phyloP scores from a whole-genome alignment of 2,329 filamentous ascomycete species.

The Diaporthe ampelina region DNA sequence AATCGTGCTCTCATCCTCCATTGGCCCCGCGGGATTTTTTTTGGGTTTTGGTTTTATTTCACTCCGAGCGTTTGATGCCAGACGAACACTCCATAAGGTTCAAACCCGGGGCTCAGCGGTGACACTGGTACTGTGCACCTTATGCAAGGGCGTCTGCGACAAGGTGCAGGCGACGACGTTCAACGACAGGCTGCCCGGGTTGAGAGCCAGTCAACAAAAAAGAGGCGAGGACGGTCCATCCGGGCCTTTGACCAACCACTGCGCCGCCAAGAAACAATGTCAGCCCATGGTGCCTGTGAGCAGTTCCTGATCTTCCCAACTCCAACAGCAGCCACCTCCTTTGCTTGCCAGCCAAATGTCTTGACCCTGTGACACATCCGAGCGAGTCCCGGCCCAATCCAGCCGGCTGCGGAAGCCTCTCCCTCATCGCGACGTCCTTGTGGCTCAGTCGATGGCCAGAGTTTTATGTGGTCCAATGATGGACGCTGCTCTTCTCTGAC shows the following conservation, averaged over 20 bases:
- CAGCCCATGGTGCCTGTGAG: slow-evolving; percentile 11
- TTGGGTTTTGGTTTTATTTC: slow-evolving; percentile 14
- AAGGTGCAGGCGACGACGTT: neutral
- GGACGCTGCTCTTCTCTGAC: neutral
- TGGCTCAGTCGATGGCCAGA: neutral
- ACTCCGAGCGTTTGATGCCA: slow-evolving; percentile 15
- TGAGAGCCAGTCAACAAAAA: neutral
- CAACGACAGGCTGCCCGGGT: no score
- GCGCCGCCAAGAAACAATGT: slow-evolving; percentile 10
- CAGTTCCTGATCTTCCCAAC: neutral
- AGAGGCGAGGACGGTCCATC: neutral
- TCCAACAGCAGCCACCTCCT: neutral
- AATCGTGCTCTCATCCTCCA: slow-evolving; percentile 2
- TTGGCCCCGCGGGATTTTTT: neutral
- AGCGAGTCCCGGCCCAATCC: slow-evolving; percentile 9
- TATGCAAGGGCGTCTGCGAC: slow-evolving; percentile 1
- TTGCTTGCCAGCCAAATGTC: neutral
- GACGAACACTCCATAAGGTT: slow-evolving; percentile 20
- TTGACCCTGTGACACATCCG: slow-evolving; percentile 8
- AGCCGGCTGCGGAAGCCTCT: neutral
- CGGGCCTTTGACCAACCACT: neutral
- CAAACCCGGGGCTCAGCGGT: neutral
- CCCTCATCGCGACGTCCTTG: neutral
- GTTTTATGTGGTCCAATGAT: neutral
- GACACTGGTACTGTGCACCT: neutral